Evolutionary conservation across 1,139 yeast species (phyloP), one percentile per base, ranked within the genome.

Genomic region (Suhomyces atakaporum): DNA sequence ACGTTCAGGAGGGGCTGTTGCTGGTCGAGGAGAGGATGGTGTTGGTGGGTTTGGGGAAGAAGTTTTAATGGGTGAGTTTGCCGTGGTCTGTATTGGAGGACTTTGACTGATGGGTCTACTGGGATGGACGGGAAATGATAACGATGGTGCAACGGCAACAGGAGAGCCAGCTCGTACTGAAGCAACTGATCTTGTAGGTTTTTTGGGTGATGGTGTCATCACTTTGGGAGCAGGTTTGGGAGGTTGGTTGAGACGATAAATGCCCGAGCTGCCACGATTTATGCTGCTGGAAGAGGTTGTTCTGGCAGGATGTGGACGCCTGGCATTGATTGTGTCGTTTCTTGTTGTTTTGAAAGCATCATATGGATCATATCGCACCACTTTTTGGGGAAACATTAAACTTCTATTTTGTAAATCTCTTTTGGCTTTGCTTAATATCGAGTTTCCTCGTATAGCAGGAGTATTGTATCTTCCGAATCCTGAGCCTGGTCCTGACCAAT

Each of bases 361-460:
- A 39, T 51, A 58, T 1, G 67, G 59, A 39, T 61, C 66, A 39
- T 57, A 56, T 20, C 38, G 42, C 10, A 9, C 7, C 5, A 32
- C 19, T 29, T 33, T 29, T 28, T 25, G 36, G n/a, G 60, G 56
- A 46, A 68, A 69, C 62, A 68, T 65, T 31, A 62, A 46, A 16
- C 62, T 53, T 25, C 75, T 45, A 28, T 48, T 51, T 44, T 57
- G 63, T 11, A 63, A 39, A 19, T 70, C 75, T 33, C 55, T 50
- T 36, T 57, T 52, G 10, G 70, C 75, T 40, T 57, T 62, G 31
- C 59, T 62, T 39, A 70, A 45, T 14, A 70, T 69, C 5, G 73
- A 54, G 33, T 50, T 56, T 42, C 41, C 35, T 24, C 36, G 32
- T 5, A 34, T 32, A 12, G 32, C 43, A 5, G 32, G 24, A 8